These are phyloP conservation scores for Cryptosporidium canis DNA, from an alignment of 169 alveolate genomes.

Conservation along the genomic window DNA sequence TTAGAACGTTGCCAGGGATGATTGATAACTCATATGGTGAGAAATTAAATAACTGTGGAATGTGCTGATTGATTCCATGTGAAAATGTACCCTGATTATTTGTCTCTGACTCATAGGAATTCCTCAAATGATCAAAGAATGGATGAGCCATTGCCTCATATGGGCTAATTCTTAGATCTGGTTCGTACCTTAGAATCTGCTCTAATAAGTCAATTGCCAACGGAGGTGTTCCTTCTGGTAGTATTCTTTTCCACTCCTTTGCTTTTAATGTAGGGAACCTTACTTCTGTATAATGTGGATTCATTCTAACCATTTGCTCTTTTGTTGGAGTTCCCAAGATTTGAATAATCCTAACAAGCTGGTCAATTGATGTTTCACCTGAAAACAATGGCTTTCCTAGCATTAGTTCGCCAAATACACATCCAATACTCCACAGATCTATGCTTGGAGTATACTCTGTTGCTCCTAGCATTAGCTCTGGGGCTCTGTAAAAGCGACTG, in stretches of 20 bases:
- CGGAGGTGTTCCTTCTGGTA: conserved; percentile 81
- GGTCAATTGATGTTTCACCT: conserved; percentile 96
- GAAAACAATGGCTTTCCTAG: conserved; percentile 95
- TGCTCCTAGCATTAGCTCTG: conserved; percentile 98
- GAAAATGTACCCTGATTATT: background rate
- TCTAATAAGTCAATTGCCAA: conserved; percentile 84
- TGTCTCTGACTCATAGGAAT: conserved; percentile 43
- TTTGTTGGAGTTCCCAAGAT: conserved; percentile 93
- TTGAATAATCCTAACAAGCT: conserved; percentile 92
- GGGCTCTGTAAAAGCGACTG: conserved; percentile 98
- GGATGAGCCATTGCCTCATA: conserved; percentile 92
- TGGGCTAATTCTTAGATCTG: conserved; percentile 85
- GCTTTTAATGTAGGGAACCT: conserved; percentile 89
- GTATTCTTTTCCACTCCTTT: conserved; percentile 84
- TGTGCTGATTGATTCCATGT: conserved; percentile 5
- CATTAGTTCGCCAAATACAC: conserved; percentile 94
- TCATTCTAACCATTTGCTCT: conserved; percentile 92
- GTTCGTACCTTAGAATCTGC: conserved; percentile 86
- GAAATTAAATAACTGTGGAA: conserved; percentile 53
- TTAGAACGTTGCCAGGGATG: conserved; percentile 50
- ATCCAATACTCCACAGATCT: conserved; percentile 98
- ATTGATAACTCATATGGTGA: conserved; percentile 68
- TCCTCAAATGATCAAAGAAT: conserved; percentile 92
- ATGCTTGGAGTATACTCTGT: conserved; percentile 95
- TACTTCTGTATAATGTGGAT: conserved; percentile 92